phyloP scores from a whole-genome alignment of 2,329 filamentous ascomycete species.

The Ophiocordyceps robertsii region DNA sequence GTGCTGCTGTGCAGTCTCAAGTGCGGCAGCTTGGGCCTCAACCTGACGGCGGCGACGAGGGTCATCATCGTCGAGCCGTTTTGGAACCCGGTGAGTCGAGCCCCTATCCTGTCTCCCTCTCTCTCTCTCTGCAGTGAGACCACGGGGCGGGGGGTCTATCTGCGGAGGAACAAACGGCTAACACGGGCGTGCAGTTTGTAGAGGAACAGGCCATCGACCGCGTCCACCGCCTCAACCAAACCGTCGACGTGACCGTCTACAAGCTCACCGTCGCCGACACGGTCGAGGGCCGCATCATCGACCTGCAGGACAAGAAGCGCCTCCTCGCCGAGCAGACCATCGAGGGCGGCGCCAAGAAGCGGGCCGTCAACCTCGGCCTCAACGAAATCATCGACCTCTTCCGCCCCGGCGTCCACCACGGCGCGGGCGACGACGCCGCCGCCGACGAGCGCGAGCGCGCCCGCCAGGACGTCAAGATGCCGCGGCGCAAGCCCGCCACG shows the following conservation, averaged over 20 bases:
- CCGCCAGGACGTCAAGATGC: constrained; percentile 4
- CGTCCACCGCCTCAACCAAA: constrained; percentile 96
- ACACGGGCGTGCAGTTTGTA: constrained; percentile 53
- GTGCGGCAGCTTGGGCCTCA: constrained; percentile 84
- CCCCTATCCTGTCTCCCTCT: too few relatives aligned
- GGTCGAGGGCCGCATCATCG: constrained; percentile 90
- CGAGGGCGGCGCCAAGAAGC: constrained; percentile 63
- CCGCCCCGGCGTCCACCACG: constrained; percentile 42
- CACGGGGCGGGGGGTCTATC: too few relatives aligned
- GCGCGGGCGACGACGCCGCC: too few relatives aligned
- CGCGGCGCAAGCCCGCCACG: constrained; percentile 16
- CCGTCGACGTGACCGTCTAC: constrained; percentile 86
- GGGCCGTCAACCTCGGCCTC: constrained; percentile 71
- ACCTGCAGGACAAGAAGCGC: constrained; percentile 86
- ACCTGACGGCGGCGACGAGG: constrained; percentile 82
- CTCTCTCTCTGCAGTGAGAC: too few relatives aligned
- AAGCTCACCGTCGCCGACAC: constrained; percentile 77
- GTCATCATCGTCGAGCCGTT: constrained; percentile 96
- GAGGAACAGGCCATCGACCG: constrained; percentile 98
- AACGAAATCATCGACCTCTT: constrained; percentile 91
- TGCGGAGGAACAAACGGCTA: not conserved
- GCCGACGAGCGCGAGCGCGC: constrained; percentile 7
- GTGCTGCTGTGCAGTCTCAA: constrained; percentile 88
- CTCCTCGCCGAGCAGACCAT: constrained; percentile 85
- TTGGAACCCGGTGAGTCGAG: constrained; percentile 71